Conservation (phyloP, 2,329 filamentous ascomycete species). For the Tolypocladium tropicale region DNA sequence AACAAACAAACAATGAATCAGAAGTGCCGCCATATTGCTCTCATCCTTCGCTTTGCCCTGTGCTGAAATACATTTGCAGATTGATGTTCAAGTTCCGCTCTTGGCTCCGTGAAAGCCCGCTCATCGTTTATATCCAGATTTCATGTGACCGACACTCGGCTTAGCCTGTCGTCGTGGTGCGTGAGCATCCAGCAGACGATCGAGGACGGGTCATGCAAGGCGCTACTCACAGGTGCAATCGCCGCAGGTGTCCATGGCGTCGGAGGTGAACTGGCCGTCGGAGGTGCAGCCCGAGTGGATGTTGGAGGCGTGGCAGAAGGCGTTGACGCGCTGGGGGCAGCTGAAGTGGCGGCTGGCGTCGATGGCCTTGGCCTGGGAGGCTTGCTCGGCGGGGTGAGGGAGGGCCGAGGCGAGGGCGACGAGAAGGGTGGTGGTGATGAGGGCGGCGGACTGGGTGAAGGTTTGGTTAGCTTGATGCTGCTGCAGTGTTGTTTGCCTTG, state of each 20-base stretch:
- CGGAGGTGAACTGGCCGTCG: constrained; percentile 6
- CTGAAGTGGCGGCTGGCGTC: constrained; percentile 6
- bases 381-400: constrained; percentile 3
- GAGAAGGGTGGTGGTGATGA: constrained; percentile 1
- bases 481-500: too few species aligned
- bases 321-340: constrained; percentile 6
- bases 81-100: not conserved
- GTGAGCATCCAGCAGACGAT: too few species aligned
- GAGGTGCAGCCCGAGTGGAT: constrained; percentile 8
- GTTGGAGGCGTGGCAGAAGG: constrained; percentile 12
- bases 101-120: not conserved
- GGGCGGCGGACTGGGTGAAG: not conserved
- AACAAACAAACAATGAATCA: too few species aligned
- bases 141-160: not conserved
- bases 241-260: constrained; percentile 8
- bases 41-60: too few species aligned
- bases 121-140: not conserved
- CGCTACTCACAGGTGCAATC: constrained; percentile 2
- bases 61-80: not conserved
- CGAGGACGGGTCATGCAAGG: not conserved
- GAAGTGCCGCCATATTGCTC: too few species aligned
- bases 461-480: not conserved
- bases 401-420: constrained; percentile 1
- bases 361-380: constrained; percentile 1
- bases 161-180: not conserved